Evolutionary conservation across 1,284 basidiomycete genomes (phyloP), one percentile per base, ranked within the genome.

Genomic region (Ganoderma leucocontextum): DNA sequence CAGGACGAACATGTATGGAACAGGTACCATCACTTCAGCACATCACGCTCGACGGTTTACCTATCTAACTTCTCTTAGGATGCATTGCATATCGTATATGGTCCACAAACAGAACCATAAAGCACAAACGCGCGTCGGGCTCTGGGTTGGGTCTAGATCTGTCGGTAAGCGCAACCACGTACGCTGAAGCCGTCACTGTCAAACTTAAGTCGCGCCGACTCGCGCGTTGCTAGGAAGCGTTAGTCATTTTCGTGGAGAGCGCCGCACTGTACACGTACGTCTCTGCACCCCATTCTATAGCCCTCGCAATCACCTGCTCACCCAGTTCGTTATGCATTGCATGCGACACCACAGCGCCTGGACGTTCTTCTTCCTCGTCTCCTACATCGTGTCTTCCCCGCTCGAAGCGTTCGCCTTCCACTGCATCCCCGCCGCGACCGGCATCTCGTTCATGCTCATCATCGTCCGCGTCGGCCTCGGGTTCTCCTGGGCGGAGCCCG

Each of bases 381-480:
- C 64, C 38, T 72, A 66, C 66, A 36, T 44, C 39, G 64, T 68
- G 9, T 19, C 59, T 47, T 72, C 71, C 58, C 39, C 57, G 33
- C 66, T 72, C 53, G 62, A 72, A 49, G 25, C 35, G 25, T 68
- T 70, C 66, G 71, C 68, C 52, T 66, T 70, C 59, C 64, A 68
- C 61, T 68, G 66, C 68, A 66, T 67, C 59, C 71, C 71, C 63
- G 68, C 71, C 47, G 64, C 63, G 60, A 70, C 68, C 25, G 71
- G 68, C 62, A 72, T 72, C 66, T 67, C 71, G 25, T 68, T 70
- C 68, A 72, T 72, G 71, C 71, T 70, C 68, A 70, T 72, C 62
- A 65, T 66, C 68, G 71, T 70, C 42, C 68, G 71, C 64, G 66
- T 72, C 55, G 66, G 71, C 36, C 71, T 72, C 62, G 68, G 68